A percentile compares a stretch with the other conserved stretches of the same genome.
Conservation (phyloP, 331 rosid genomes). For the Telfairia occidentalis region DNA sequence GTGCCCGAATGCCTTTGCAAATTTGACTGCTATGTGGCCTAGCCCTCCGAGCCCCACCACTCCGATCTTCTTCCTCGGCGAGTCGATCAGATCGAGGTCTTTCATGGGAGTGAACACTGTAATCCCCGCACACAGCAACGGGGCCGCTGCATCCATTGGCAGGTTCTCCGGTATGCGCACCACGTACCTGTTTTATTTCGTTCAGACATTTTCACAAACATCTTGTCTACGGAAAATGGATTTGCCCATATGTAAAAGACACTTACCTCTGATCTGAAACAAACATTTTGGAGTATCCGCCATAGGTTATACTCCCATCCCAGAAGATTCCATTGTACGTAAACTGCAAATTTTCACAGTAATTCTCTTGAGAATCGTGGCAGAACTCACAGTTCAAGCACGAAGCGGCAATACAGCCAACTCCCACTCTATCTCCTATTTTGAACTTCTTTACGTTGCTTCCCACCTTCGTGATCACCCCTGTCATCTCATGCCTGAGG, state of each 20-base stretch:
- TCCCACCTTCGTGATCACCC: slow-evolving; percentile 46
- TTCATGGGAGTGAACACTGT: slow-evolving; percentile 59
- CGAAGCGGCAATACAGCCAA: slow-evolving; percentile 54
- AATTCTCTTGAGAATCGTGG: slow-evolving; percentile 31
- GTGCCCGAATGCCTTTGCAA: slow-evolving; percentile 64
- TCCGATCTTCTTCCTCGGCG: slow-evolving; percentile 40
- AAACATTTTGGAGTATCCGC: slow-evolving; percentile 45
- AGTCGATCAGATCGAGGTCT: slow-evolving; percentile 30
- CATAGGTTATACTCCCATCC: slow-evolving; percentile 62
- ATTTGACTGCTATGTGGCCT: slow-evolving; percentile 68
- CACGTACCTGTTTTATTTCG: slow-evolving; percentile 31
- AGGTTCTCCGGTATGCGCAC: slow-evolving; percentile 47
- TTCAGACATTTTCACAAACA: slow-evolving; percentile 3
- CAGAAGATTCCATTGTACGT: slow-evolving; percentile 50
- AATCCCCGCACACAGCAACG: slow-evolving; percentile 54
- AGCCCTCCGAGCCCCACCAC: slow-evolving; percentile 73
- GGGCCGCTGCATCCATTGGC: slow-evolving; percentile 56
- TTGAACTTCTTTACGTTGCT: slow-evolving; percentile 40
- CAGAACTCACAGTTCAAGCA: slow-evolving; percentile 50
- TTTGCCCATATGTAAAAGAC: not conserved
- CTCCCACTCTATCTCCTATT: slow-evolving; percentile 52
- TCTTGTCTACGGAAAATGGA: not conserved
- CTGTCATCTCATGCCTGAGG: slow-evolving; percentile 47
- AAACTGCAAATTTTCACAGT: slow-evolving; percentile 34
- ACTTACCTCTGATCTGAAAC: slow-evolving; percentile 50